Conservation (phyloP, 1,284 basidiomycete genomes). For the Trichosporon faecale region DNA sequence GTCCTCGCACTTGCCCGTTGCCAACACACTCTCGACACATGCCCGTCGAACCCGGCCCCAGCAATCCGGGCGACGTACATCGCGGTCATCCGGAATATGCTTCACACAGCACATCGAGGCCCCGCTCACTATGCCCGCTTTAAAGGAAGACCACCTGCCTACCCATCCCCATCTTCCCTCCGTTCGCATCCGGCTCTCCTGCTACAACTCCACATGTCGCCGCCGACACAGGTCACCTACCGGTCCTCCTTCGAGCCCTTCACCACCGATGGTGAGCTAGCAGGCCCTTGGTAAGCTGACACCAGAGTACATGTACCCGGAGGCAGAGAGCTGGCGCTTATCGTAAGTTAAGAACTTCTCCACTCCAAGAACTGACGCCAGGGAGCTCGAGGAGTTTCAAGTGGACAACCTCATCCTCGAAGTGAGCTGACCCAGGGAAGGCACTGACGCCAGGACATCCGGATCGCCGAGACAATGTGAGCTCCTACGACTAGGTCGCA, state of each 20-base stretch:
- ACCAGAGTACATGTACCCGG: constrained; percentile 24
- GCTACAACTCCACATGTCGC: not conserved
- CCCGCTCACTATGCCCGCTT: not conserved
- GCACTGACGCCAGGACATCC: constrained; percentile 20
- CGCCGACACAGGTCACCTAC: constrained; percentile 18
- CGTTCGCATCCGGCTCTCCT: not conserved
- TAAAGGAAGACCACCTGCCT: not conserved
- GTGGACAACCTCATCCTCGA: constrained; percentile 26
- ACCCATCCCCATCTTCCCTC: not conserved
- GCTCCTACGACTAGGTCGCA: too few species aligned
- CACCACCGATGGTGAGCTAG: constrained; percentile 20
- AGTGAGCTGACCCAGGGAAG: not conserved
- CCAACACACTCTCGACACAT: not conserved
- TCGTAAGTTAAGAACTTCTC: not conserved
- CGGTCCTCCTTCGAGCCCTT: constrained; percentile 20
- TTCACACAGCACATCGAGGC: constrained; percentile 10
- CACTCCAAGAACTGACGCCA: not conserved
- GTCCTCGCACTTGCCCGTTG: not conserved
- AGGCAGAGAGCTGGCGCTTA: constrained; percentile 17
- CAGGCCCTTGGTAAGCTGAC: not conserved
- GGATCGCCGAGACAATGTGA: constrained; percentile 26
- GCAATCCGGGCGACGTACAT: not conserved
- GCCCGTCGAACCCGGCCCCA: not conserved
- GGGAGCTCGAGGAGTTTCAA: constrained; percentile 23
- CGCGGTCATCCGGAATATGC: not conserved